Base-by-base conservation (phyloP, 2,329 filamentous ascomycete species). In the Nemania diffusa region DNA sequence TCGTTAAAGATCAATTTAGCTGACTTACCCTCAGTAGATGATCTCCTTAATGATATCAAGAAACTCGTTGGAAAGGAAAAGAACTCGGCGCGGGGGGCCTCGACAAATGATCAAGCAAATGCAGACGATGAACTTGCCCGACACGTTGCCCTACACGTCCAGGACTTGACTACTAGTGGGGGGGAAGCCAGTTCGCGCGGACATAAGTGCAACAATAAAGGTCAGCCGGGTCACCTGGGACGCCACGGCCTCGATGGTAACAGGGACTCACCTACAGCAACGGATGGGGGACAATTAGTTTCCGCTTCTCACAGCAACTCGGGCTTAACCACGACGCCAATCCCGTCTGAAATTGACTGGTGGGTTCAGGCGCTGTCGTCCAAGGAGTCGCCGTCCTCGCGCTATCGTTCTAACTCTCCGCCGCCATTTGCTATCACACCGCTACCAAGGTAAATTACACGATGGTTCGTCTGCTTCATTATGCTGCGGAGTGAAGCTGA, bases 241-340 rank as follows among this genome's bases (percentile, higher is more conserved):
- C 59, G 57, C 53, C 72, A 74, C 24, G 73, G 74, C 50, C 68
- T 74, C 29, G 74, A 75, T 62, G 72, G 74, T 48, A 73, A 73
- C 48, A 63, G 72, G 63, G 74, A 75, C 66, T 74, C 69, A 57
- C 73, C 71, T 64, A 46, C 68, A 50, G 58, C 65, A 42, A 63
- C 69, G 34, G 53, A 50, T 27, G 13, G 57, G n/a, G 64, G 64
- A 34, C 65, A 55, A 37, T 46, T 69, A 37, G 20, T 44, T 48
- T 51, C 56, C 59, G 32, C 44, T 44, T 44, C 64, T 34, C 34
- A 44, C 22, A 26, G 44, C 20, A 55, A 55, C 22, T 48, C 57
- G 13, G 32, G 40, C 34, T 9, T 20, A 13, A 20, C 52, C 34
- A 26, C 48, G 22, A 37, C n/a, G 8, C 11, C 63, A 29, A 60